Conservation (phyloP, 129 eudicot species). For the Deinandra increscens region DNA sequence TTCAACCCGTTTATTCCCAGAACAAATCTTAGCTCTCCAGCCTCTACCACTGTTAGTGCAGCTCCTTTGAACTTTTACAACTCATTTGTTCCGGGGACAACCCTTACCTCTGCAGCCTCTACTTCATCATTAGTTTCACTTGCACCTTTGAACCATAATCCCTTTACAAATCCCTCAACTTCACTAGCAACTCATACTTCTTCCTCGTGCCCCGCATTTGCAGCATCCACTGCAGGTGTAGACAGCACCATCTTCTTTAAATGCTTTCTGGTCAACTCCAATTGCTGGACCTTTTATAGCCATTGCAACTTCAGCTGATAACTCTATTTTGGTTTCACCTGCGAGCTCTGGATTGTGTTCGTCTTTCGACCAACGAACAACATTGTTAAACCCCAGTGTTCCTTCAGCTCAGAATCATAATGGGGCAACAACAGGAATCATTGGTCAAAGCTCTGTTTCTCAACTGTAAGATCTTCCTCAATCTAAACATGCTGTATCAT, state of each 20-base stretch:
- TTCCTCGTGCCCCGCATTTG: conserved; percentile 23
- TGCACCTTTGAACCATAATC: neutral
- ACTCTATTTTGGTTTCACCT: neutral
- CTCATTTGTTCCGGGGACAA: neutral
- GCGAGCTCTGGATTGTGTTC: conserved; percentile 8
- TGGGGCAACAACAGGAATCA: conserved; percentile 2
- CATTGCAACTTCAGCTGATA: neutral
- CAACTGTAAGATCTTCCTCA: conserved; percentile 28
- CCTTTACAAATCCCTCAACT: conserved; percentile 15
- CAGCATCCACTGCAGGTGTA: neutral
- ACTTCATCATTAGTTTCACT: neutral
- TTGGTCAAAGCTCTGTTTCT: neutral
- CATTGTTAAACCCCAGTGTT: neutral
- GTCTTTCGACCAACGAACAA: conserved; percentile 11
- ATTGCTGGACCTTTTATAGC: conserved; percentile 11
- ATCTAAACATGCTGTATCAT: neutral
- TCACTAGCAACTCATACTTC: conserved; percentile 13
- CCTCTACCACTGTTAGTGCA: neutral
- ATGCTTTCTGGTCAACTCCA: conserved; percentile 19
- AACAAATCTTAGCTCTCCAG: neutral
- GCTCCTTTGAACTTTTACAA: conserved; percentile 1
- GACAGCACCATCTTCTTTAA: conserved; percentile 5
- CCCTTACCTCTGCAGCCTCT: neutral
- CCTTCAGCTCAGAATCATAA: conserved; percentile 15
- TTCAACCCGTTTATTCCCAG: neutral